These are phyloP conservation scores for Debaryomycetaceae sp. DNA, from an alignment of 1,139 yeast genomes.

Conservation along the genomic window DNA sequence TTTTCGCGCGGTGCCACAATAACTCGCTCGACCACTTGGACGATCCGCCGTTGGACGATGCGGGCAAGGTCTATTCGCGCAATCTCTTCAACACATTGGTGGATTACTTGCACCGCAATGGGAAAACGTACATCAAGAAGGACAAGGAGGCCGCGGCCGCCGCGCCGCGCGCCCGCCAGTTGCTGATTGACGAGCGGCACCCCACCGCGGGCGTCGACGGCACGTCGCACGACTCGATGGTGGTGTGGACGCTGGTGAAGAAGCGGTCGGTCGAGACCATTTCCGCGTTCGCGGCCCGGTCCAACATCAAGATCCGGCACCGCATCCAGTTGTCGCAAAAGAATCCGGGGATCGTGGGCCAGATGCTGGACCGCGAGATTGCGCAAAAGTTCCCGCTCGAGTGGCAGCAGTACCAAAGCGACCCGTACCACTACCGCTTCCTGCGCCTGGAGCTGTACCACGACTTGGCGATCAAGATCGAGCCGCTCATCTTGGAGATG, in stretches of 20 bases:
- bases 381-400: constrained; percentile 55
- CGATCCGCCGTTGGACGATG: constrained; percentile 59
- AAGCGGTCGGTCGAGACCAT: constrained; percentile 77
- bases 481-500: constrained; percentile 85
- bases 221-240: constrained; percentile 39
- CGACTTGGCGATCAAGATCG: constrained; percentile 88
- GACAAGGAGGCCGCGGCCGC: constrained; percentile 5
- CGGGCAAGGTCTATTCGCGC: constrained; percentile 45
- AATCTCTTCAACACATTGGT: constrained; percentile 26
- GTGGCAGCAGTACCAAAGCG: constrained; percentile 50
- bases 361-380: constrained; percentile 51
- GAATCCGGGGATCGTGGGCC: constrained; percentile 85
- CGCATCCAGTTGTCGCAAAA: constrained; percentile 78
- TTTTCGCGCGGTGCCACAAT: constrained; percentile 74
- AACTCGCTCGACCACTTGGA: constrained; percentile 41
- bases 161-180: constrained; percentile 7
- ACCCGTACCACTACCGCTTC: constrained; percentile 88
- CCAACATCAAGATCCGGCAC: constrained; percentile 48
- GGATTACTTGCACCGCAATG: constrained; percentile 22
- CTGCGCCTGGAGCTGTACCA: constrained; percentile 93
- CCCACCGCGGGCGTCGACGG: constrained; percentile 42
- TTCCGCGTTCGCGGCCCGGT: constrained; percentile 47
- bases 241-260: constrained; percentile 90
- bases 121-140: constrained; percentile 18
- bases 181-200: constrained; percentile 20